Conservation (phyloP, 2,329 filamentous ascomycete genomes). For the Scedosporium boydii region DNA sequence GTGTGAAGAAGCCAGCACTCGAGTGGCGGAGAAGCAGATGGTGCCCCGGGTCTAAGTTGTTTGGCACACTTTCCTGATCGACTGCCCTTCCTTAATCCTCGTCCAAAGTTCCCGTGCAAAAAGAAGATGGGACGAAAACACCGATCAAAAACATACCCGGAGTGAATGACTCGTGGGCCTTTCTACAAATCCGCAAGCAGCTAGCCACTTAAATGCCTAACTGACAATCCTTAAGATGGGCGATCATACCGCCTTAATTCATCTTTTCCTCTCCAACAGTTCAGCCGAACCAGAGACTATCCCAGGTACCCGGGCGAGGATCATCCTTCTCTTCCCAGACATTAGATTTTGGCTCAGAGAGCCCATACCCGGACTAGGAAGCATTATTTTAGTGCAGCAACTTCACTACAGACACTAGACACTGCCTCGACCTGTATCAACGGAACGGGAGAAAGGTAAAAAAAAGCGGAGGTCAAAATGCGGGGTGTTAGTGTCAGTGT, state of each 20-base stretch:
- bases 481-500: no score
- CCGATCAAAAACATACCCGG: not conserved
- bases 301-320: not conserved
- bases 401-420: no score
- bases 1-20: not conserved
- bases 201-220: not conserved
- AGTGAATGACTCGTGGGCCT: not conserved
- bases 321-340: no score
- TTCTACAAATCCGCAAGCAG: not conserved
- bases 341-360: no score
- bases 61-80: not conserved
- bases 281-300: not conserved
- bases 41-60: not conserved
- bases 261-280: not conserved
- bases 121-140: not conserved
- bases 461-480: no score
- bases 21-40: not conserved
- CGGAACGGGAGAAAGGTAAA: no score
- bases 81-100: not conserved
- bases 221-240: not conserved
- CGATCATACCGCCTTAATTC: constrained; percentile 1
- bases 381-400: no score
- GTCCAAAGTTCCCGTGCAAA: not conserved
- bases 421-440: no score
- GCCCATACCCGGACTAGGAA: no score